Conservation (phyloP, 139 green algal genomes). For the Dunaliella primolecta region DNA sequence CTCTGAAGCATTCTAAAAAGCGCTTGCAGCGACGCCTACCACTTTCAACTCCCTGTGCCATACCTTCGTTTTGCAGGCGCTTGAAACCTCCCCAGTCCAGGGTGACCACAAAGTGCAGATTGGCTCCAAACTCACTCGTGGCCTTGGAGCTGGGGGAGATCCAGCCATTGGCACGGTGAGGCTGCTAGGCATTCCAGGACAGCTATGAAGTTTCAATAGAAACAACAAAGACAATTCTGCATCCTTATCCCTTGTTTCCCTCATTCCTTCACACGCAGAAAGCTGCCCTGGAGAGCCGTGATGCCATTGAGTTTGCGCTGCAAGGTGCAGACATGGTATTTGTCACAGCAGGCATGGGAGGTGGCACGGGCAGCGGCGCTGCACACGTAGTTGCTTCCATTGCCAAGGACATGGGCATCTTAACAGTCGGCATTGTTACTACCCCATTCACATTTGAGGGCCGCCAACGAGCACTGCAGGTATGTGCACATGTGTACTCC, state of each 20-base stretch:
- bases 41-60: too few relatives aligned
- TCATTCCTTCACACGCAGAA: conserved; percentile 58
- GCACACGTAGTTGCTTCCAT: conserved; percentile 85
- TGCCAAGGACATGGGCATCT: conserved; percentile 83
- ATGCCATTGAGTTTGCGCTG: conserved; percentile 67
- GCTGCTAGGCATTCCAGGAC: too few relatives aligned
- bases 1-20: too few relatives aligned
- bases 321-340: conserved; percentile 91
- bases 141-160: conserved; percentile 86
- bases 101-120: conserved; percentile 78
- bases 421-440: conserved; percentile 97
- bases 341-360: conserved; percentile 96
- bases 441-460: conserved; percentile 96
- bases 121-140: conserved; percentile 80
- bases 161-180: conserved; percentile 79
- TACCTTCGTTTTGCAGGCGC: conserved; percentile 52
- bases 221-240: too few relatives aligned
- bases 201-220: too few relatives aligned
- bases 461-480: conserved; percentile 74
- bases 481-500: conserved; percentile 11
- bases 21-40: background rate
- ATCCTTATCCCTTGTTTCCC: too few relatives aligned
- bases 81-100: conserved; percentile 67
- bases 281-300: conserved; percentile 73
- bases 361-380: conserved; percentile 91